These are phyloP conservation scores for Sclerotinia glacialis DNA, from an alignment of 2,329 filamentous ascomycete genomes.

Conservation along the genomic window DNA sequence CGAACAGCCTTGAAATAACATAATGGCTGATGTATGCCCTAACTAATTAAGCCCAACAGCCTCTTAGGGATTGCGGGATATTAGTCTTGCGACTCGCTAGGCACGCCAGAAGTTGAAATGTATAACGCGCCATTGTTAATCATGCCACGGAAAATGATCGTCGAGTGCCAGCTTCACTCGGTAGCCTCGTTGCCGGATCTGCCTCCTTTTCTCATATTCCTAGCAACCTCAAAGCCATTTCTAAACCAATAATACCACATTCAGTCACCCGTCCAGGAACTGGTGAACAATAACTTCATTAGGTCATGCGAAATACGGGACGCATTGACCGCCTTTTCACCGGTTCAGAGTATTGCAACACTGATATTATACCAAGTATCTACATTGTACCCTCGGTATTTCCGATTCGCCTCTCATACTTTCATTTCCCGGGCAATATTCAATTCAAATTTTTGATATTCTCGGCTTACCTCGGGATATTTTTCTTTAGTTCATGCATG, in stretches of 20 bases:
- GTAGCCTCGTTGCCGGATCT: not conserved
- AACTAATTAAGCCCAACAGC: not conserved
- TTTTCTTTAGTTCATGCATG: conserved; percentile 1
- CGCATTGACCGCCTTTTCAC: not conserved
- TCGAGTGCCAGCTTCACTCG: not conserved
- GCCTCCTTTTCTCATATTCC: not conserved
- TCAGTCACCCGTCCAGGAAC: not conserved
- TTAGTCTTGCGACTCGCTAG: not conserved
- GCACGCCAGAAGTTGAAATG: not conserved
- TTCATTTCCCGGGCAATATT: not conserved
- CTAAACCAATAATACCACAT: not conserved
- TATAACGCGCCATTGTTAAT: not conserved
- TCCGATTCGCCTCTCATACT: not conserved
- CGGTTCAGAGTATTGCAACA: not conserved
- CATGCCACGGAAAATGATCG: conserved; percentile 1
- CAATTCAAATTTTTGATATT: not conserved
- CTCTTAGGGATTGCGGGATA: not conserved
- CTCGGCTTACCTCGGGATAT: not conserved
- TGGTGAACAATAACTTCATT: not conserved
- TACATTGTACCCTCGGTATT: not conserved
- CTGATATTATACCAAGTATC: not conserved
- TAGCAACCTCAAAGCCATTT: not conserved
- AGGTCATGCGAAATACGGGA: not conserved
- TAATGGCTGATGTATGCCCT: not conserved
- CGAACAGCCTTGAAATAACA: not conserved